A percentile compares a stretch with the other conserved stretches of the same genome.
Evolutionary conservation across 768 basidiomycete genomes (phyloP).

Genomic region (Gloeophyllum trabeum): DNA sequence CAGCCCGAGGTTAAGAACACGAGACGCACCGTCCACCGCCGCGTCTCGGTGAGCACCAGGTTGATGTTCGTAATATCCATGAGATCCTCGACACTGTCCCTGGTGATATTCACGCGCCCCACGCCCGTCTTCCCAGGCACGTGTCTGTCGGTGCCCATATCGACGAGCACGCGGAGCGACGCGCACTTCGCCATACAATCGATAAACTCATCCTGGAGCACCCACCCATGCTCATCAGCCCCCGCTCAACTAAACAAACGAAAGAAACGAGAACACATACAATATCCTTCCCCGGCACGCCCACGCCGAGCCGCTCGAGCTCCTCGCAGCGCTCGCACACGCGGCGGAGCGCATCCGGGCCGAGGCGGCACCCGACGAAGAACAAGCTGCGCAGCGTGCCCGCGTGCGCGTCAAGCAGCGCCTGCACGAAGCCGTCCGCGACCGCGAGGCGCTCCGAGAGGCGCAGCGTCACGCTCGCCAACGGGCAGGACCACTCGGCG

Average conservation of each 20-base stretch:
- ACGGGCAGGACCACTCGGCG: slow-evolving; percentile 22
- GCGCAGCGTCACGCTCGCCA: slow-evolving; percentile 25
- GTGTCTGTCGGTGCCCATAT: no score
- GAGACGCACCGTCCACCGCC: no score
- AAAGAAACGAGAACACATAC: slow-evolving; percentile 18
- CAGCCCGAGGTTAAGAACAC: no score
- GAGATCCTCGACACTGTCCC: no score
- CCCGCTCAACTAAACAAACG: background rate
- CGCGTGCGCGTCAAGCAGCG: slow-evolving; percentile 29
- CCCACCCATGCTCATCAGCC: no score
- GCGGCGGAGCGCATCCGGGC: slow-evolving; percentile 23
- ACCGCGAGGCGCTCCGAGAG: slow-evolving; percentile 31
- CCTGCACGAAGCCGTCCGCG: slow-evolving; percentile 26
- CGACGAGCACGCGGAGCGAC: no score
- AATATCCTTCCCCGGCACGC: slow-evolving; percentile 39
- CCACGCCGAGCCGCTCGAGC: slow-evolving; percentile 38
- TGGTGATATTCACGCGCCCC: no score
- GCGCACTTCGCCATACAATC: no score
- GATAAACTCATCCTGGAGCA: no score
- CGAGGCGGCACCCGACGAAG: slow-evolving; percentile 35
- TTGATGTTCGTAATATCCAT: no score
- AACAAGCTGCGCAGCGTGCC: slow-evolving; percentile 30
- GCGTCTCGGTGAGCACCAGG: no score
- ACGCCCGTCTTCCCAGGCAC: no score
- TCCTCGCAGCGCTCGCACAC: slow-evolving; percentile 31